These are phyloP conservation scores for Cryphonectria radicalis DNA, from an alignment of 2,329 filamentous ascomycete species.

Conservation along the genomic window DNA sequence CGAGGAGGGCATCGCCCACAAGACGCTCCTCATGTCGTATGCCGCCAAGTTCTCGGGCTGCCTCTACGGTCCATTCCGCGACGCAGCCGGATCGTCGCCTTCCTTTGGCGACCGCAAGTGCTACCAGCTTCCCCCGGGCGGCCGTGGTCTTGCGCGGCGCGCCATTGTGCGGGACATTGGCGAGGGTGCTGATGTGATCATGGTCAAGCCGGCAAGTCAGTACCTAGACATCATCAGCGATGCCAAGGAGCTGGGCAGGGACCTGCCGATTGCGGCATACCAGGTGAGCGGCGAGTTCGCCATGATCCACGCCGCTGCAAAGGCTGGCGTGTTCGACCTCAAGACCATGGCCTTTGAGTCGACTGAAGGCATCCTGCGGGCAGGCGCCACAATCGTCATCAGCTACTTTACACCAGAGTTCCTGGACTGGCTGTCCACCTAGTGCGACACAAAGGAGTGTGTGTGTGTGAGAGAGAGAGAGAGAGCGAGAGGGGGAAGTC, in stretches of 20 bases:
- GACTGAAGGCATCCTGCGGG: conserved; percentile 89
- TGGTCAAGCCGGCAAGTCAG: conserved; percentile 97
- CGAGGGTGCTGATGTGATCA: conserved; percentile 96
- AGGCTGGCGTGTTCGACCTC: conserved; percentile 94
- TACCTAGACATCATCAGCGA: conserved; percentile 98
- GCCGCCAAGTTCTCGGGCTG: conserved; percentile 97
- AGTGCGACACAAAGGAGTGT: conserved; percentile 24
- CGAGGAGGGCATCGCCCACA: conserved; percentile 89
- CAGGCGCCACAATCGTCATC: conserved; percentile 90
- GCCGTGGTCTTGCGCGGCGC: conserved; percentile 85
- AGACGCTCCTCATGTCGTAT: conserved; percentile 94
- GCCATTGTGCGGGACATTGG: conserved; percentile 88
- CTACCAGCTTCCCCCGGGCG: conserved; percentile 94
- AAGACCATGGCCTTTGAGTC: conserved; percentile 95
- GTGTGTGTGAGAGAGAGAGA: too few relatives aligned
- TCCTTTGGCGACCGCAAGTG: conserved; percentile 94
- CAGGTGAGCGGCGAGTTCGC: conserved; percentile 97
- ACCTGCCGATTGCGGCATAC: conserved; percentile 92
- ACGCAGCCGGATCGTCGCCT: conserved; percentile 88
- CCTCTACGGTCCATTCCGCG: conserved; percentile 94
- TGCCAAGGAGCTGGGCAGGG: conserved; percentile 89
- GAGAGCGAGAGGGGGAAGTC: conserved; percentile 7
- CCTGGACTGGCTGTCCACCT: conserved; percentile 67
- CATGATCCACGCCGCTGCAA: conserved; percentile 95
- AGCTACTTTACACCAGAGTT: conserved; percentile 92